Base-by-base conservation (phyloP, 768 basidiomycete species). In the Tulasnella sp. region DNA sequence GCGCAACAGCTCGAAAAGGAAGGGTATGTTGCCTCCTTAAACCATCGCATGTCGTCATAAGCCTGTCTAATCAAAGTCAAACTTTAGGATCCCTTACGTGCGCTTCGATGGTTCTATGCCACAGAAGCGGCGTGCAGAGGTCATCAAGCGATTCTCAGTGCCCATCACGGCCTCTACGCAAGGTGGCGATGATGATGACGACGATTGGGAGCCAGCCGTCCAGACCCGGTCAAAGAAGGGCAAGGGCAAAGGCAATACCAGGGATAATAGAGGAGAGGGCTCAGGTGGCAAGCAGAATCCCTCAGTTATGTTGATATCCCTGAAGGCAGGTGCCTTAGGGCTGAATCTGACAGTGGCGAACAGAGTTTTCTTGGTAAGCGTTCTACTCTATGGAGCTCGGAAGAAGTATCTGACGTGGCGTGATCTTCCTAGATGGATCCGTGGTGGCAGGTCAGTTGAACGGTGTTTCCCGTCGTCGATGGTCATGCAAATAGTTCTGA, bases 281-380 rank as follows among this genome's bases (percentile, higher is more conserved):
- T 7, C 34, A 15, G 34, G 15, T 38, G 7, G 34, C 15, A 48
- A 53, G 49, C 21, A 17, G n/a, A 48, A 63, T n/a, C 87, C 91
- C 3, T 78, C 75, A 61, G 83, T 93, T 31, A 83, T 93, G 85
- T 73, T 93, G 53, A 84, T 93, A 56, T 92, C 90, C 4, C 73
- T 92, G 65, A 92, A 91, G 72, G 83, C 72, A 68, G 91, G 91
- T 19, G 89, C 91, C 3, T 75, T 93, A 30, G 91, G 91, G 7
- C 71, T 93, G 56, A 92, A 93, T 69, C 70, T 92, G 63, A 92
- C 90, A 64, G 89, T 85, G 19, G 91, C 90, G 1, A 91, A 91
- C 65, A 87, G 92, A 68, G 87, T 71, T 7, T 72, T 69, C 55
- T 53, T 72, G 61, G 70, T 71, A 50, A 61, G 68, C 24, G 10